Base-by-base conservation (phyloP, 2,329 filamentous ascomycete genomes). In the Fusarium chlamydosporum region DNA sequence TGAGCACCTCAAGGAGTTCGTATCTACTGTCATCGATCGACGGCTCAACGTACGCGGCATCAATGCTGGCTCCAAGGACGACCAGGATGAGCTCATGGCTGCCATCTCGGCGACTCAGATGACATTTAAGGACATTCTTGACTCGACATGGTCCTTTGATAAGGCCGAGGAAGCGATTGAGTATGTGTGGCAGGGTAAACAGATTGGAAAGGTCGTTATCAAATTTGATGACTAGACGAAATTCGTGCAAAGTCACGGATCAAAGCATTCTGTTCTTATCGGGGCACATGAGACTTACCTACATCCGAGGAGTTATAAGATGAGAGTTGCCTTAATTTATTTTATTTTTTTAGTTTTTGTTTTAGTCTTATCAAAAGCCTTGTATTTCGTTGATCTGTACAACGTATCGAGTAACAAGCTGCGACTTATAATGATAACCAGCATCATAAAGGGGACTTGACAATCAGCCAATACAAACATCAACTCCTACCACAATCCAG, bases 171-270 rank as follows among this genome's bases (percentile, higher is more conserved):
- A 82, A 52, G 81, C 82, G 0, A 66, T 83, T 35, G 72, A 81
- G 48, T 80, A 77, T 68, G 60, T 83, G 18, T 82, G 78, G 77
- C 72, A 80, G 65, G 81, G 81, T 0, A 78, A 75, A n/a, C 79
- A 82, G 59, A 73, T 83, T 53, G 81, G 80, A 15, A 83, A 83
- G 70, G 64, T 82, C 46, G 77, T 82, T 12, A 68, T 77, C 13
- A 54, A 56, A 33, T 33, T 66, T 15, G 38, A 46, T 37, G 33
- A 41, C 15, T 65, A 45, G 27, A 31, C 16, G 5, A 11, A 13
- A 4, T 20, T 18, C 18, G 26, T 37, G 26, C 13, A 27, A n/a
- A 12, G 20, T 37, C 16, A 16, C 29, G 29, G 10, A 29, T 29
- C 10, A 29, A 29, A 11, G 8, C 16, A 50, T 50, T 15, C 10